A percentile compares a stretch with the other conserved stretches of the same genome.
These are phyloP conservation scores for Smallanthus sonchifolius DNA, from an alignment of 129 eudicot genomes.

Conservation along the genomic window DNA sequence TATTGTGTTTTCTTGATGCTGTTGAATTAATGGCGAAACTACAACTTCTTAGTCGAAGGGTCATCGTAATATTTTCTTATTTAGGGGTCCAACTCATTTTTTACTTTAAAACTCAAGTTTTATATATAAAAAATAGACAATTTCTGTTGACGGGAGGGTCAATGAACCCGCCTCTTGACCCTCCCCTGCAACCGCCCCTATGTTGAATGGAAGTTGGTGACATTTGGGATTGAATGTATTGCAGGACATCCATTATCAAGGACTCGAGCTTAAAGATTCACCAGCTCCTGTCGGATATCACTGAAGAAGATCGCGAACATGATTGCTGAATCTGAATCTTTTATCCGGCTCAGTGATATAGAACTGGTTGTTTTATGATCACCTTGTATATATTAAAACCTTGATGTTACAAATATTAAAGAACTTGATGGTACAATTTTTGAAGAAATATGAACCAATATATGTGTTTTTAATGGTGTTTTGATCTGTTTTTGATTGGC, in stretches of 20 bases:
- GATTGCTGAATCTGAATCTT: slow-evolving; percentile 13
- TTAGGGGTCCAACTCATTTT: no score
- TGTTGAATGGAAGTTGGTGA: not conserved
- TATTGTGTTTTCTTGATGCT: not conserved
- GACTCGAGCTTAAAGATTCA: slow-evolving; percentile 75
- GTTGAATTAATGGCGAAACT: not conserved
- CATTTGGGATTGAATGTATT: slow-evolving; percentile 9
- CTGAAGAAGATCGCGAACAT: slow-evolving; percentile 11
- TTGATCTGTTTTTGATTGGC: slow-evolving; percentile 21
- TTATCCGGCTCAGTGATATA: slow-evolving; percentile 5
- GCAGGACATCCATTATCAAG: slow-evolving; percentile 91
- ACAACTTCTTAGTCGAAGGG: no score
- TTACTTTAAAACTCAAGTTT: no score
- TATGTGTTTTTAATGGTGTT: not conserved
- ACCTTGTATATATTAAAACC: slow-evolving; percentile 1
- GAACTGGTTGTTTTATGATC: not conserved
- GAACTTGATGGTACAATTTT: not conserved
- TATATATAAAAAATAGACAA: no score
- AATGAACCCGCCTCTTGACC: no score
- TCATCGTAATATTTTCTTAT: not conserved
- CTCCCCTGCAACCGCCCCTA: no score
- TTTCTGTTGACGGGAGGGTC: no score
- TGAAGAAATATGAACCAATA: slow-evolving; percentile 9
- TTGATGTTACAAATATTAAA: not conserved
- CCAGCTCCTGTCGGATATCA: slow-evolving; percentile 97